Evolutionary conservation across 768 basidiomycete genomes (phyloP).

Genomic region (Agaricus subrufescens): DNA sequence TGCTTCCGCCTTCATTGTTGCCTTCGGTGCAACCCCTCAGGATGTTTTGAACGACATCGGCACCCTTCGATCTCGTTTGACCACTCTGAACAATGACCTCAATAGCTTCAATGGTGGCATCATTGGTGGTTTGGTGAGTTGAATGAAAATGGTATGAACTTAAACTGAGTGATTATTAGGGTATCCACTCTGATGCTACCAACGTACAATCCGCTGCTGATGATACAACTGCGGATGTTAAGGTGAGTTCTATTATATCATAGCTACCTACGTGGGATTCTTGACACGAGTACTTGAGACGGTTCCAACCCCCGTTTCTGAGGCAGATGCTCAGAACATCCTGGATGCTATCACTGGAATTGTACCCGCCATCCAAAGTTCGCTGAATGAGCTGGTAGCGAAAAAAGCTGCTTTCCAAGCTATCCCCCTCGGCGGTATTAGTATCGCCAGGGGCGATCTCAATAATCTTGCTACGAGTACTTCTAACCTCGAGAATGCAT

Average conservation of each 20-base stretch:
- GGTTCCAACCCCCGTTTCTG: conserved; percentile 16
- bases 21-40: conserved; percentile 21
- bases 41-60: conserved; percentile 25
- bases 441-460: too few relatives aligned
- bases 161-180: conserved; percentile 5
- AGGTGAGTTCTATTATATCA: conserved; percentile 11
- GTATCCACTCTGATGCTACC: conserved; percentile 21
- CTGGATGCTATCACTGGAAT: conserved; percentile 14
- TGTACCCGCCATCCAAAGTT: conserved; percentile 10
- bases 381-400: too few relatives aligned
- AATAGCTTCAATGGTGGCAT: conserved; percentile 24
- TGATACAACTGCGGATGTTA: conserved; percentile 22
- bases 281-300: not conserved
- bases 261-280: not conserved
- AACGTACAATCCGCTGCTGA: conserved; percentile 18
- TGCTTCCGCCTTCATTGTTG: conserved; percentile 18
- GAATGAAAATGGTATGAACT: not conserved
- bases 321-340: conserved; percentile 20
- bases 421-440: too few relatives aligned
- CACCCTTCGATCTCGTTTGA: conserved; percentile 21
- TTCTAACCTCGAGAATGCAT: too few relatives aligned
- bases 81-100: conserved; percentile 24
- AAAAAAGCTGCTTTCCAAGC: not conserved
- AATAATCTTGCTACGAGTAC: too few relatives aligned
- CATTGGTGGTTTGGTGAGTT: conserved; percentile 20